A percentile compares a stretch with the other conserved stretches of the same genome.
phyloP scores from a whole-genome alignment of 352 stramenopile species.

The Phytophthora europaea region DNA sequence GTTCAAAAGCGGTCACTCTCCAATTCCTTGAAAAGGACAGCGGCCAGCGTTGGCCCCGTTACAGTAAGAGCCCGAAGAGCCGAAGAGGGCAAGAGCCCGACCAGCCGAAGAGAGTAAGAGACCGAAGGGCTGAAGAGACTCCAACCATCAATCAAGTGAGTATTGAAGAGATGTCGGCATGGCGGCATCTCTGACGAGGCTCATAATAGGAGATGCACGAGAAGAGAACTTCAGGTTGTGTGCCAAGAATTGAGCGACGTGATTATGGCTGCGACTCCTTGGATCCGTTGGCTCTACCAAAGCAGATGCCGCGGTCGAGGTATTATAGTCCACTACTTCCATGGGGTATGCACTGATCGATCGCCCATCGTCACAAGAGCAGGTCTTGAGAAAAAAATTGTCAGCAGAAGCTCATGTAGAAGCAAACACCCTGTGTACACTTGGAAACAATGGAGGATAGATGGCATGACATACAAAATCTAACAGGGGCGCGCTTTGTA shows the following conservation, averaged over 20 bases:
- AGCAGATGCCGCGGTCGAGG: constrained; percentile 26
- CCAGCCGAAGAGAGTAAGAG: too few species aligned
- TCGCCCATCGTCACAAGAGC: constrained; percentile 18
- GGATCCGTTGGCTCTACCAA: constrained; percentile 19
- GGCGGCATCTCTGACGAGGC: too few species aligned
- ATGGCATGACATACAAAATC: constrained; percentile 16
- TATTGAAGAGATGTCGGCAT: too few species aligned
- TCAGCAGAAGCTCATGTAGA: constrained; percentile 24
- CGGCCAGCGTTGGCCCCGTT: too few species aligned
- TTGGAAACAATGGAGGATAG: constrained; percentile 14
- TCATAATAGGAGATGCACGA: too few species aligned
- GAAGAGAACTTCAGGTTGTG: too few species aligned
- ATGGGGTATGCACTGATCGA: constrained; percentile 31
- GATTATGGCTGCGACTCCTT: constrained; percentile 10
- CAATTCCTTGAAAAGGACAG: too few species aligned
- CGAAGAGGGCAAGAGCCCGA: too few species aligned
- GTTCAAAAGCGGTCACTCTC: too few species aligned
- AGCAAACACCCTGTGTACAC: constrained; percentile 31
- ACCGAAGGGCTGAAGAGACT: too few species aligned
- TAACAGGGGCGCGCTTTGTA: constrained; percentile 23
- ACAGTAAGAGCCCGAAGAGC: too few species aligned
- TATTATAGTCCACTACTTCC: constrained; percentile 39
- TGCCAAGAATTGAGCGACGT: constrained; percentile 49
- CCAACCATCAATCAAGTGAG: too few species aligned
- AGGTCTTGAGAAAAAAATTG: constrained; percentile 7